Evolutionary conservation across 306 rosid species (phyloP), one percentile per base, ranked within the genome.

Genomic region (Gynostemma pentaphyllum): DNA sequence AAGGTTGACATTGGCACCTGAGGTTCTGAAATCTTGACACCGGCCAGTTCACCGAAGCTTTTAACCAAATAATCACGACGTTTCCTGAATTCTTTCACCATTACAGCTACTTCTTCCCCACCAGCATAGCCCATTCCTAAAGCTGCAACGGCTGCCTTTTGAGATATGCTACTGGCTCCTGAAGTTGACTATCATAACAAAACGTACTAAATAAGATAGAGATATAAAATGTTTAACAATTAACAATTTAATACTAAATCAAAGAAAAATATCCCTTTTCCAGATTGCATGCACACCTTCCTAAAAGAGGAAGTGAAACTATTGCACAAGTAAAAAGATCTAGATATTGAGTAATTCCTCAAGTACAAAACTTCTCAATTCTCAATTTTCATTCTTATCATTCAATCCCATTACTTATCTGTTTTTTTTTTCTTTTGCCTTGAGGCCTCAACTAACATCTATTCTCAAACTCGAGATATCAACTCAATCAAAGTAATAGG

Each of bases 91-190:
- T 96, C 97, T 76, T 84, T 94, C 68, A 86, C 97, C 99, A 94
- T 94, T 18, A 30, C 65, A 40, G 89, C 53, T 69, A 86, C 94
- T 40, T 77, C 78, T 81, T 86, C 95, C n/a, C 99, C 99, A 62
- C 99, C 99, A 60, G 90, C 95, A 72, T 82, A 80, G 62, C 99
- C 99, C 44, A 94, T 76, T 66, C 96, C 99, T 62, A 94, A 67
- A 37, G 99, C 99, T 51, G 99, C 94, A 32, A 94, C 90, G 26
- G 27, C 99, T 18, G 99, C 99, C 75, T 94, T 94, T 79, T 94
- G 99, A 67, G 95, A 55, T 78, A 94, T 82, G 40, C 99, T 94
- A 83, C 95, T 68, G 51, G 99, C 89, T 65, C 95, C 95, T 56
- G 99, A 88, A 26, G 97, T 92, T 78, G 73, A 78, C 99, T 92